Evolutionary conservation across 2,329 filamentous ascomycete species (phyloP).

Genomic region (Scedosporium minutisporum): DNA sequence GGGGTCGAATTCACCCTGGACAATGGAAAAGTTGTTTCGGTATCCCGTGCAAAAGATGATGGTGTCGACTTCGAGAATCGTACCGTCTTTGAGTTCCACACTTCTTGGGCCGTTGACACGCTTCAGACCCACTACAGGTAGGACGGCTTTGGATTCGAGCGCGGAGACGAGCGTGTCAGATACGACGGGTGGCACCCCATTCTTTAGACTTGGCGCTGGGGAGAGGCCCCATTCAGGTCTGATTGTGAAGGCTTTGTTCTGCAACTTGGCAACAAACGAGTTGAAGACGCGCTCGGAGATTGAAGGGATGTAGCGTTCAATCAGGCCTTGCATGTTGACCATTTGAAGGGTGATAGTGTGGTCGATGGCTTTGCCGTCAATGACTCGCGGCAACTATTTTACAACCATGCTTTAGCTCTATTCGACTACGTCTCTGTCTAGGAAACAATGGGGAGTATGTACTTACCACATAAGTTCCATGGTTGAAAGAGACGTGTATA

Average conservation of each 20-base stretch:
- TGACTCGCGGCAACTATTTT: conserved; percentile 17
- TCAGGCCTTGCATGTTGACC: conserved; percentile 17
- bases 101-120: not conserved
- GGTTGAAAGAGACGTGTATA: conserved; percentile 24
- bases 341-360: conserved; percentile 23
- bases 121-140: conserved; percentile 19
- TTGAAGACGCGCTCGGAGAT: conserved; percentile 11
- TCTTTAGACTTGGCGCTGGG: conserved; percentile 15
- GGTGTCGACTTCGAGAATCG: conserved; percentile 16
- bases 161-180: conserved; percentile 20
- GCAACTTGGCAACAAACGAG: conserved; percentile 12
- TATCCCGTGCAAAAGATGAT: conserved; percentile 27
- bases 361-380: conserved; percentile 24
- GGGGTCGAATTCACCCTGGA: conserved; percentile 18
- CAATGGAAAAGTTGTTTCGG: conserved; percentile 18
- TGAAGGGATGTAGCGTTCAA: conserved; percentile 16
- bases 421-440: not conserved
- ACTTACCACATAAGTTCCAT: not conserved
- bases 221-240: conserved; percentile 20
- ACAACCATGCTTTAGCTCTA: too few species aligned
- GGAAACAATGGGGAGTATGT: not conserved
- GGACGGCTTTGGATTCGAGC: conserved; percentile 25
- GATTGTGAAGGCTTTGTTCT: conserved; percentile 15
- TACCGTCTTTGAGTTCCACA: conserved; percentile 16
- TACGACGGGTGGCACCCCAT: conserved; percentile 16